phyloP scores from a whole-genome alignment of 108 stramenopile genomes.

The Cylindrotheca fusiformis region DNA sequence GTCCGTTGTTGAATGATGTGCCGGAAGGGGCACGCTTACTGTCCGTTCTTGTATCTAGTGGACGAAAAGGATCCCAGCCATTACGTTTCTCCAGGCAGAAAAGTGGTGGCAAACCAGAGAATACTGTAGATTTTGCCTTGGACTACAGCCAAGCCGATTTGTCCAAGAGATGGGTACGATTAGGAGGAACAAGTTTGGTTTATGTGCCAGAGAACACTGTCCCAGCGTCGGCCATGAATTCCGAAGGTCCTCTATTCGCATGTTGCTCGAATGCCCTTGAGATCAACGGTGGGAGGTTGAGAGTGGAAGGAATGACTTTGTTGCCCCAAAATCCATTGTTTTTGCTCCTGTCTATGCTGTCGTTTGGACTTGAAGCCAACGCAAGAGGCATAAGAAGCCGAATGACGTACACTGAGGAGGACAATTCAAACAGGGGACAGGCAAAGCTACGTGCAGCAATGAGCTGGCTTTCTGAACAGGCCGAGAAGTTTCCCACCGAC shows the following conservation, averaged over 20 bases:
- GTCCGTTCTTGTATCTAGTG: conserved; percentile 62
- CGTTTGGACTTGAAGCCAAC: conserved; percentile 53
- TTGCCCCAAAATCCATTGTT: conserved; percentile 69
- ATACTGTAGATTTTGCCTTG: background rate
- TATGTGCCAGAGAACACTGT: conserved; percentile 33
- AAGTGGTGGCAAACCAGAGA: conserved; percentile 11
- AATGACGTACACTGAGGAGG: too few relatives aligned
- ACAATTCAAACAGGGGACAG: too few relatives aligned
- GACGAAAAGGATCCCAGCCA: conserved; percentile 38
- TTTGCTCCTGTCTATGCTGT: conserved; percentile 40
- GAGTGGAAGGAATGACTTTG: conserved; percentile 62
- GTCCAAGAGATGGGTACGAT: conserved; percentile 23
- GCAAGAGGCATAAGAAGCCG: conserved; percentile 20
- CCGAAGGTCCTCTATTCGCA: conserved; percentile 20
- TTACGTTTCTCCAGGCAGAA: conserved; percentile 14
- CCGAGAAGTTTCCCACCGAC: too few relatives aligned
- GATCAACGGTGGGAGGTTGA: conserved; percentile 44
- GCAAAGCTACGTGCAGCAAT: too few relatives aligned
- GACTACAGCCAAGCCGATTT: conserved; percentile 1
- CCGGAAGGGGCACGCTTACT: conserved; percentile 75
- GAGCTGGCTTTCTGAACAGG: too few relatives aligned
- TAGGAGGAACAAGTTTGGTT: conserved; percentile 11
- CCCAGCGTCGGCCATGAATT: conserved; percentile 30
- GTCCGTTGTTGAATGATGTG: conserved; percentile 56
- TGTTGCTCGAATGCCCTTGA: conserved; percentile 65